Percentiles rank a stretch among this genome's conserved stretches.
Evolutionary conservation across 2,329 filamentous ascomycete genomes (phyloP).

Genomic region (Pseudogymnoascus sp.): DNA sequence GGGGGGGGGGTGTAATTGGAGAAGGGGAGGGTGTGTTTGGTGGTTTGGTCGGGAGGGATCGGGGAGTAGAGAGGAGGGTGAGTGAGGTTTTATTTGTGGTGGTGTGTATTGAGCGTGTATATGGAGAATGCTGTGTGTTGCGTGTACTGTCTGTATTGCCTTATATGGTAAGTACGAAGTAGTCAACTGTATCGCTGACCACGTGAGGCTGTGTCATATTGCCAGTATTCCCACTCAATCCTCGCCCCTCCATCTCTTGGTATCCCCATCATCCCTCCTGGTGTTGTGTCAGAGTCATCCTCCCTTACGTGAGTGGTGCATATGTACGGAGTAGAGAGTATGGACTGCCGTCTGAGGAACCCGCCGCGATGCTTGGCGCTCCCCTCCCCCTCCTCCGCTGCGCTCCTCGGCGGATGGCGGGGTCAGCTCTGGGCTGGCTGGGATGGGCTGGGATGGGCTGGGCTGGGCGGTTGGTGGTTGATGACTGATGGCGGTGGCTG

Average conservation of each 20-base stretch:
- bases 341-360: not conserved
- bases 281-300: not conserved
- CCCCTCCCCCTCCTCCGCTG: not conserved
- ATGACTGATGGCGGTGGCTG: too few species aligned
- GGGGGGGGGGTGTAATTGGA: not conserved
- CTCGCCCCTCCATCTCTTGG: not conserved
- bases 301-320: too few species aligned
- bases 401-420: not conserved
- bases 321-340: too few species aligned
- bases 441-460: too few species aligned
- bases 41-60: not conserved
- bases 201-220: not conserved
- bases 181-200: not conserved
- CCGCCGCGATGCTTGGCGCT: not conserved
- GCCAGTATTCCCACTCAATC: not conserved
- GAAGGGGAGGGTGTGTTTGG: not conserved
- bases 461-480: not conserved
- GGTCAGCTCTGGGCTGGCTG: not conserved
- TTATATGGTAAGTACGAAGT: too few species aligned
- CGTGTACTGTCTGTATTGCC: not conserved
- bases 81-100: not conserved
- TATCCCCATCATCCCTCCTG: not conserved
- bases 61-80: not conserved
- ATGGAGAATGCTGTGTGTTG: not conserved
- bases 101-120: not conserved